phyloP scores from a whole-genome alignment of 371 early-diverging fungal species.

The Apophysomyces sp. region DNA sequence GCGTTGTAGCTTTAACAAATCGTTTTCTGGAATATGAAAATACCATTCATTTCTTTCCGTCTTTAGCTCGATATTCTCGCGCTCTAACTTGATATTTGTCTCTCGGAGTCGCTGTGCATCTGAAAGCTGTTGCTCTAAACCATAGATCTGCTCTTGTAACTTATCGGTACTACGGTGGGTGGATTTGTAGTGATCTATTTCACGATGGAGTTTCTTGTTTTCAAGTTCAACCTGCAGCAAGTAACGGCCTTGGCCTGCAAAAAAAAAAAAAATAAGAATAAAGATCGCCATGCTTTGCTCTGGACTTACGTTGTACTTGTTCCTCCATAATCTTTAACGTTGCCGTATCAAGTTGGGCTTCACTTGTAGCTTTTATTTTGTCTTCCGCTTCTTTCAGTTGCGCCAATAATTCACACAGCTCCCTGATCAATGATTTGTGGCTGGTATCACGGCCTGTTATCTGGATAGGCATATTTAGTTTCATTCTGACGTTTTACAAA shows the following conservation, averaged over 20 bases:
- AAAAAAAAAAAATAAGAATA: background rate
- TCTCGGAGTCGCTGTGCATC: conserved; percentile 5
- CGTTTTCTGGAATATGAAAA: background rate
- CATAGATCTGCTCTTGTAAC: conserved; percentile 12
- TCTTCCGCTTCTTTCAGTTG: conserved; percentile 1
- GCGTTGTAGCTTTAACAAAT: background rate
- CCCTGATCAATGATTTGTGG: background rate
- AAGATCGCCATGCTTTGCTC: too few species aligned
- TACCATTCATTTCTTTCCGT: conserved; percentile 20
- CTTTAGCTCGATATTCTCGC: conserved; percentile 16
- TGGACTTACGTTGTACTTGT: conserved; percentile 6
- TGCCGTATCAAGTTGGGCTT: background rate
- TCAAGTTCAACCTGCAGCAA: conserved; percentile 7
- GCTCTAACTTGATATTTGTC: conserved; percentile 6
- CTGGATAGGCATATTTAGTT: background rate
- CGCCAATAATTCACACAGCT: background rate
- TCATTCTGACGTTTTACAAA: background rate
- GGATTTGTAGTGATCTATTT: conserved; percentile 11
- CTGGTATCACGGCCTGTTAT: background rate
- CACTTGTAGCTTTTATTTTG: background rate
- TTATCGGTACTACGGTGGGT: conserved; percentile 12
- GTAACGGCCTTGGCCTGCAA: conserved; percentile 13
- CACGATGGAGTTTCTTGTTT: conserved; percentile 10
- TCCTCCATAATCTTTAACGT: background rate
- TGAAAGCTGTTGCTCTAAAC: conserved; percentile 8